phyloP scores from a whole-genome alignment of 768 basidiomycete genomes.

The Calocybe indica region DNA sequence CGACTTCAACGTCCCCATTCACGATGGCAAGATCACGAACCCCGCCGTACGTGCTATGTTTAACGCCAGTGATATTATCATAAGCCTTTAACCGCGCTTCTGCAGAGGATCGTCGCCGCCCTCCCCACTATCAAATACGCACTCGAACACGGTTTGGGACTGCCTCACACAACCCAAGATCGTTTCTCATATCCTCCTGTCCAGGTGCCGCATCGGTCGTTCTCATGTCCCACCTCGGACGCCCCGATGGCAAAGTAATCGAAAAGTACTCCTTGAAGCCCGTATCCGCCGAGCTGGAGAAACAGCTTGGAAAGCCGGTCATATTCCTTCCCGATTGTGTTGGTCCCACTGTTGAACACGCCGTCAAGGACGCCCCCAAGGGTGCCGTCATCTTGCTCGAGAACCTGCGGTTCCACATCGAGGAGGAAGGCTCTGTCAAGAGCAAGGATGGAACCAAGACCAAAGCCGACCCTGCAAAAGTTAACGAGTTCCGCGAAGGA shows the following conservation, averaged over 20 bases:
- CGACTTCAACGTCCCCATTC: conserved; percentile 94
- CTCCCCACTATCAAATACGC: conserved; percentile 95
- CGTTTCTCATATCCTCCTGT: conserved; percentile 7
- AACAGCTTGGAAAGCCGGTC: conserved; percentile 65
- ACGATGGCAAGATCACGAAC: conserved; percentile 91
- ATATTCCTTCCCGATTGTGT: conserved; percentile 83
- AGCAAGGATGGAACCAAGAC: conserved; percentile 92
- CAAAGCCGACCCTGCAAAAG: conserved; percentile 82
- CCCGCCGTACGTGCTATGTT: conserved; percentile 70
- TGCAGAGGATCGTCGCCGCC: conserved; percentile 93
- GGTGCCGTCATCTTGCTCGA: conserved; percentile 88
- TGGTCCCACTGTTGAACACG: conserved; percentile 77
- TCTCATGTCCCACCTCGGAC: conserved; percentile 97
- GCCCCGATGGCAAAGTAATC: conserved; percentile 89
- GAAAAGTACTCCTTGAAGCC: conserved; percentile 89
- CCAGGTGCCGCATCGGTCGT: conserved; percentile 77
- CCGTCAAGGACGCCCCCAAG: conserved; percentile 55
- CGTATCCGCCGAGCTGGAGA: conserved; percentile 75
- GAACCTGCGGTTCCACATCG: conserved; percentile 97
- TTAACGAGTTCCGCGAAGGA: conserved; percentile 78
- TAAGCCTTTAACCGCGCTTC: too few relatives aligned
- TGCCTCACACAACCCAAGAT: conserved; percentile 4
- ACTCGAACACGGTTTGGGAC: conserved; percentile 61
- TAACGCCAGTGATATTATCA: conserved; percentile 7
- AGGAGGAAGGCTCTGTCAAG: conserved; percentile 93